Evolutionary conservation across 805 yeast genomes (phyloP).

Genomic region (Pichia exigua): DNA sequence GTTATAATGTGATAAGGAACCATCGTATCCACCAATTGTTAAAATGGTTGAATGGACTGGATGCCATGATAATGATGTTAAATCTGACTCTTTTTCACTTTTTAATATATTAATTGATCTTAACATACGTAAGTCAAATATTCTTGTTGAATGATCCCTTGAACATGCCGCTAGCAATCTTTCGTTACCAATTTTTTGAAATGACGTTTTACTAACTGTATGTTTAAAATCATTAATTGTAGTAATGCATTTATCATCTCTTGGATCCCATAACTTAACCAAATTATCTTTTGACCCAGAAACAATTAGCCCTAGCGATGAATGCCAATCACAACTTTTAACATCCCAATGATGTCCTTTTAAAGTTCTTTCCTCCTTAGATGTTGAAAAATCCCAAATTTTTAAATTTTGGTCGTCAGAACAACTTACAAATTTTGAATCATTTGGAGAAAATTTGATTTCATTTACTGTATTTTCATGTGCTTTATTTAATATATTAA

Average conservation of each 20-base stretch:
- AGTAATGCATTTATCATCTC: conserved; percentile 62
- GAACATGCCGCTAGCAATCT: conserved; percentile 77
- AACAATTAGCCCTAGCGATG: conserved; percentile 74
- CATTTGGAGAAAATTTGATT: conserved; percentile 83
- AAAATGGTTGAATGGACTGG: conserved; percentile 76
- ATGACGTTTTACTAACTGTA: conserved; percentile 78
- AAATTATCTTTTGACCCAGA: conserved; percentile 94
- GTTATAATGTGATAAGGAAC: conserved; percentile 71
- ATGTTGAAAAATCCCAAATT: conserved; percentile 91
- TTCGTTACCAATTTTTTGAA: conserved; percentile 66
- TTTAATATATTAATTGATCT: conserved; percentile 64
- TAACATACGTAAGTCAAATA: conserved; percentile 85
- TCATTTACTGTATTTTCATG: conserved; percentile 83
- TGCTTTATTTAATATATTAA: conserved; percentile 62
- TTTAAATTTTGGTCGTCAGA: conserved; percentile 88
- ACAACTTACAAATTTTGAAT: conserved; percentile 85
- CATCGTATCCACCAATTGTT: conserved; percentile 85
- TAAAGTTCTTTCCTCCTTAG: conserved; percentile 69
- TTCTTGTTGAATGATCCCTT: conserved; percentile 79
- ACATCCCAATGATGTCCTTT: conserved; percentile 99
- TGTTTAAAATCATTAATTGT: conserved; percentile 91
- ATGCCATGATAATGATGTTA: conserved; percentile 86
- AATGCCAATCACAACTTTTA: conserved; percentile 96
- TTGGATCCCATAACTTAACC: conserved; percentile 93
- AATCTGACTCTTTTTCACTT: conserved; percentile 69